Percentiles rank a stretch among this genome's conserved stretches.
phyloP scores from a whole-genome alignment of 2,329 filamentous ascomycete genomes.

The Myotisia sp. region DNA sequence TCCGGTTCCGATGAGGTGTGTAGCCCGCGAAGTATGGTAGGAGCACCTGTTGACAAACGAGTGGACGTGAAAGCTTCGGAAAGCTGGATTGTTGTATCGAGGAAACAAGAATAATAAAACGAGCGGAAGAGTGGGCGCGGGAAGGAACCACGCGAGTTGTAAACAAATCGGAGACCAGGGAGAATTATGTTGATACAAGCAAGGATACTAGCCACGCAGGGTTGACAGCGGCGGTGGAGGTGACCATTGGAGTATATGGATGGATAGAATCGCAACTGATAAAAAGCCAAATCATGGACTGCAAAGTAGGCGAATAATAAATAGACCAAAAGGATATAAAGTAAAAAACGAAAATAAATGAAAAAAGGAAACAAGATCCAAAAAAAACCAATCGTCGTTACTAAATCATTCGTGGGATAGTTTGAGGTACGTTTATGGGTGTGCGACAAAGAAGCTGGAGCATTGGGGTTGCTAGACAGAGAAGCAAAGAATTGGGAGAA shows the following conservation, averaged over 20 bases:
- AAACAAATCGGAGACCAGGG: not conserved
- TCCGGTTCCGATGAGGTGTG: no score
- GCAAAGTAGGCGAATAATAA: constrained; percentile 5
- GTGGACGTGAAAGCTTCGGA: no score
- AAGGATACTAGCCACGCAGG: constrained; percentile 5
- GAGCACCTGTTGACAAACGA: no score
- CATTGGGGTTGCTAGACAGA: constrained; percentile 2
- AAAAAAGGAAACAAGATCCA: constrained; percentile 5
- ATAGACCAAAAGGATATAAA: constrained; percentile 1
- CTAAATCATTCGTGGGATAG: constrained; percentile 6
- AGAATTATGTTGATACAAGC: constrained; percentile 5
- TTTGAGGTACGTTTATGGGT: constrained; percentile 1
- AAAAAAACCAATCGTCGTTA: no score
- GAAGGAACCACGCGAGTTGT: constrained; percentile 3
- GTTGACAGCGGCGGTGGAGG: constrained; percentile 2
- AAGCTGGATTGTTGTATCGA: no score
- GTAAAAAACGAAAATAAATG: not conserved
- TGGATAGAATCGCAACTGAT: constrained; percentile 1
- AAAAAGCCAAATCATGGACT: no score
- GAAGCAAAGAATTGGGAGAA: not conserved
- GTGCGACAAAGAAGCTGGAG: constrained; percentile 6
- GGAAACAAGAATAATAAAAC: constrained; percentile 7
- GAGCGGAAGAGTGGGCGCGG: constrained; percentile 9
- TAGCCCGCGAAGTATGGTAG: no score
- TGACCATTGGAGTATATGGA: constrained; percentile 3